Percentiles rank a stretch among this genome's conserved stretches.
These are phyloP conservation scores for Raddia guianensis DNA, from an alignment of 176 grass and related monocot species.

Conservation along the genomic window DNA sequence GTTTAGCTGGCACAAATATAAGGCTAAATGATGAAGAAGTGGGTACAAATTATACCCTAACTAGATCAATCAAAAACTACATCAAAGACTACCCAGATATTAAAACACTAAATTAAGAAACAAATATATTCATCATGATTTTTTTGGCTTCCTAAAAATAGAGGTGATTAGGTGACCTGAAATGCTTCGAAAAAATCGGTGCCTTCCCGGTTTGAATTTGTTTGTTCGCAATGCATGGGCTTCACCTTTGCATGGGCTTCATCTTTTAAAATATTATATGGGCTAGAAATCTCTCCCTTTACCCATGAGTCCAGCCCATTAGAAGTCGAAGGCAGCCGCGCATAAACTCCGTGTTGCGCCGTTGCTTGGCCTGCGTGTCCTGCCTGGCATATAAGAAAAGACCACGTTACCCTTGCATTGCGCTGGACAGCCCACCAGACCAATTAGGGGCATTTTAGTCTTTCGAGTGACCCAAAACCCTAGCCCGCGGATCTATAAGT, in stretches of 20 bases:
- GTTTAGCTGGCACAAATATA: no score
- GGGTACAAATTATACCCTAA: no score
- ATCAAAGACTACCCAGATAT: no score
- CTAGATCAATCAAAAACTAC: no score
- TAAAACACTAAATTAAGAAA: no score
- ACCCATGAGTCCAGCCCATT: background rate
- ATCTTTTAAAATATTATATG: background rate
- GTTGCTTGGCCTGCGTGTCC: no score
- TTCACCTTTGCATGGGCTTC: background rate
- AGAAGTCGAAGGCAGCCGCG: background rate
- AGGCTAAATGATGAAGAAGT: no score
- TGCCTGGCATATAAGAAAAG: background rate
- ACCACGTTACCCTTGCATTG: background rate
- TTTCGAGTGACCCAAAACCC: conserved; percentile 14
- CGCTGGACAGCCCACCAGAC: background rate
- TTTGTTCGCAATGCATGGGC: background rate
- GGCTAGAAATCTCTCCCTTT: background rate
- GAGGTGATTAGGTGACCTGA: background rate
- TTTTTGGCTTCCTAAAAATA: no score
- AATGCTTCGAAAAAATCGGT: background rate
- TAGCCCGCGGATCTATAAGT: conserved; percentile 37
- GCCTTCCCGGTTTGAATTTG: background rate
- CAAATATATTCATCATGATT: no score
- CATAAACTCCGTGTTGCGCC: no score
- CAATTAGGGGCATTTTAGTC: background rate